Base-by-base conservation (phyloP, 805 yeast species). In the Wickerhamiella shivajii region DNA sequence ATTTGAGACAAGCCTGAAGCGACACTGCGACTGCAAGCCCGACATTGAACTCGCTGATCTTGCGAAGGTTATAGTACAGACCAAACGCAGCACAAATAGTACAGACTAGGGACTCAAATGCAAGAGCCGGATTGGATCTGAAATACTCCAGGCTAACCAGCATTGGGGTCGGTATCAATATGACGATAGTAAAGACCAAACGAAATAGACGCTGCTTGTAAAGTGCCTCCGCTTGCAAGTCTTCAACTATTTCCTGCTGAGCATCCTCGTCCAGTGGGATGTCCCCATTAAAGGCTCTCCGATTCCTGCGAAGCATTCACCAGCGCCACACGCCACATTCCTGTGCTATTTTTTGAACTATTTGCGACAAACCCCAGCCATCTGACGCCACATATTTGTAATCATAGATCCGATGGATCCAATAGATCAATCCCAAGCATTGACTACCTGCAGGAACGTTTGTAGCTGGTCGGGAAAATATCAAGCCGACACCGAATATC, bases 161-260 rank as follows among this genome's bases (percentile, higher is more conserved):
- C n/a, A 48, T 29, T 6, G 59, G 57, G 9, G 56, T 42, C 7
- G 57, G 57, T 17, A 52, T 24, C n/a, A 47, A 42, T 24, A 50
- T 34, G 20, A 49, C 39, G 3, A 40, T 37, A 4, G 49, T 36
- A 39, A 55, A 53, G 13, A 51, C 40, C 6, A 38, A 15, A 34
- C 51, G 33, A 34, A 39, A 45, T 18, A 37, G 33, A 20, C 37
- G 36, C 20, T 44, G 39, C 34, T 47, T 52, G 13, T 37, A 35
- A 5, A 29, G 26, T 18, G 52, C 50, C 23, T 49, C 39, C 15
- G 32, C 29, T 24, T 44, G 37, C 36, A 55, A 42, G 12, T 38
- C 38, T 12, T 30, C 34, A 10, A 55, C 34, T 14, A 52, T 29
- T 14, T 43, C 42, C 34, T 53, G 51, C 41, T 55, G 60, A 31